Evolutionary conservation across 2,329 filamentous ascomycete species (phyloP), one percentile per base, ranked within the genome.

Genomic region (Penicillium psychrosexuale): DNA sequence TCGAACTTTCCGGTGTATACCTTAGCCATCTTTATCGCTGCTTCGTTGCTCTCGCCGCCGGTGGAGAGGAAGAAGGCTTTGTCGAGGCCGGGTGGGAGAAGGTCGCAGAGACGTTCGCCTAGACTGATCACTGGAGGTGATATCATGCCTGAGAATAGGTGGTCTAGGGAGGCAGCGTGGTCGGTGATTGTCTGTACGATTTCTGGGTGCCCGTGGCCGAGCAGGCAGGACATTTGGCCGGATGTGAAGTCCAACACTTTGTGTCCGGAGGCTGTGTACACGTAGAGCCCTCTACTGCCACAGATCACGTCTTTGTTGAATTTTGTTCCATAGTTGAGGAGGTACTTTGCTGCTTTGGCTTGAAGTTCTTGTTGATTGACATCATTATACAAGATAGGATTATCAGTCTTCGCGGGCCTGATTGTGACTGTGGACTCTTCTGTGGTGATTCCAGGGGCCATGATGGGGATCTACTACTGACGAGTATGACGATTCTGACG

Each of bases 21-120:
- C 60, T 87, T 88, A 3, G 84, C 84, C 59, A 88, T 76, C 53
- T 83, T 82, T 54, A 87, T 84, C 1, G 85, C 84, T 4, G 82
- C 83, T 61, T 88, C 84, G 56, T 79, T 83, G 47, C 75, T 79
- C 64, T 86, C 82, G 1, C 76, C 78, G 1, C 83, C 83, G 0
- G 83, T 86, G 50, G 75, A 82, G 9, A 84, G 72, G 59, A 86
- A 85, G 62, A 84, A 79, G 1, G 82, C 77, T 57, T 81, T 80
- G 57, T 82, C 78, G 1, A 85, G 70, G 0, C 74, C 77, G 0
- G 66, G 62, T 0, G 47, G 42, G 0, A 82, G 82, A 2, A 83
- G 74, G 3, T 81, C 64, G 1, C 68, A 68, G 15, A 85, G 70
- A 2, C 78, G 75, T 58, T 80, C 75, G 0, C 76, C 81, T 0